phyloP scores from a whole-genome alignment of 495 filamentous ascomycete species.

The Trichocladium uniseriatum region DNA sequence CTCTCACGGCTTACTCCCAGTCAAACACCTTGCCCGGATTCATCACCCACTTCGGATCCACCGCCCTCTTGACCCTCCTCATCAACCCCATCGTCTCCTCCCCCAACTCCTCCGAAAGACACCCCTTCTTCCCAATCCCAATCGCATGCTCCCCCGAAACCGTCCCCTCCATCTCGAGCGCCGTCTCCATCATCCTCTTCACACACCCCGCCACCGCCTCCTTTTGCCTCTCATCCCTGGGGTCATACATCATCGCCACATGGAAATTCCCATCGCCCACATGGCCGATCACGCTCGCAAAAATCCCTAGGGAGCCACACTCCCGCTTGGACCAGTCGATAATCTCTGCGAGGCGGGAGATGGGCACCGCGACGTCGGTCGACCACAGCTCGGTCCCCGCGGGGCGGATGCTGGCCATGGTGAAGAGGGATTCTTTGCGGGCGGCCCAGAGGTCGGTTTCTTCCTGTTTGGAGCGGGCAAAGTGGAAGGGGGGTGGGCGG shows the following conservation, averaged over 20 bases:
- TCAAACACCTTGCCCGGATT: slow-evolving; percentile 34
- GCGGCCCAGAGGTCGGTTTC: slow-evolving; percentile 57
- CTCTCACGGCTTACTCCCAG: background rate
- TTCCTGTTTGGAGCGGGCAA: slow-evolving; percentile 49
- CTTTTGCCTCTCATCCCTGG: slow-evolving; percentile 15
- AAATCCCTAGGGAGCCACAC: slow-evolving; percentile 50
- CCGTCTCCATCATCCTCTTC: slow-evolving; percentile 23
- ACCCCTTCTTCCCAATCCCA: slow-evolving; percentile 29
- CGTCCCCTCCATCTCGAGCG: slow-evolving; percentile 32
- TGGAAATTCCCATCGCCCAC: slow-evolving; percentile 46
- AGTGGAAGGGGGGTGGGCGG: slow-evolving; percentile 47
- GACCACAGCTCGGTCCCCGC: slow-evolving; percentile 53
- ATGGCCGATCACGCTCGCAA: slow-evolving; percentile 65
- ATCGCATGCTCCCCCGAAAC: slow-evolving; percentile 32
- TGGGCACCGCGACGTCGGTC: slow-evolving; percentile 62
- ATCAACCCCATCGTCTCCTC: slow-evolving; percentile 25
- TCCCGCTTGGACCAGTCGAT: slow-evolving; percentile 59
- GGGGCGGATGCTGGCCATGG: slow-evolving; percentile 37
- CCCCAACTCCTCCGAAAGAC: slow-evolving; percentile 26
- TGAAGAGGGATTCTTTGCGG: slow-evolving; percentile 58
- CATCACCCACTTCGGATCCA: slow-evolving; percentile 29
- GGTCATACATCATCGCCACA: slow-evolving; percentile 27
- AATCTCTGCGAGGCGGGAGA: slow-evolving; percentile 59
- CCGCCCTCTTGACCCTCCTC: slow-evolving; percentile 21
- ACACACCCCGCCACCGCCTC: slow-evolving; percentile 17